Conservation (phyloP, 1,284 basidiomycete genomes). For the Trametes versicolor region DNA sequence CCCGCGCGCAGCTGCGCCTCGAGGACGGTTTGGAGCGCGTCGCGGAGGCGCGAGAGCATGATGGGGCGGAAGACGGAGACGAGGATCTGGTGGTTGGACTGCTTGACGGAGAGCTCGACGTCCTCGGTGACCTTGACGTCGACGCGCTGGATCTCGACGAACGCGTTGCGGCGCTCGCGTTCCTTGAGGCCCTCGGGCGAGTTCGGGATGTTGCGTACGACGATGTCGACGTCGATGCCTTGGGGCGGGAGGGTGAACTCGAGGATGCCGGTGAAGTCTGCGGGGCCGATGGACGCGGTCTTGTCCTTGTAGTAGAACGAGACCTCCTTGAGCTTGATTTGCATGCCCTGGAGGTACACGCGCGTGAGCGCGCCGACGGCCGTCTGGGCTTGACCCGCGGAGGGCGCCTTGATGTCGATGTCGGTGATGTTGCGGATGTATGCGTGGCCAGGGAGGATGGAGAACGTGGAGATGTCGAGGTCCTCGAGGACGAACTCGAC, state of each 20-base stretch:
- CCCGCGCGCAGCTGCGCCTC: constrained; percentile 59
- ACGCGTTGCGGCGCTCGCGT: constrained; percentile 57
- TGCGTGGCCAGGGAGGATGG: constrained; percentile 72
- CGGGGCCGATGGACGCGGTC: constrained; percentile 57
- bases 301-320: constrained; percentile 79
- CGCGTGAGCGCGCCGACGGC: constrained; percentile 70
- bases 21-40: constrained; percentile 64
- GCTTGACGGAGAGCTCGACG: constrained; percentile 59
- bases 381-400: constrained; percentile 49
- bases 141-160: constrained; percentile 64
- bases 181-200: constrained; percentile 50
- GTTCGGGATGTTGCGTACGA: constrained; percentile 67
- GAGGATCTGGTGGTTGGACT: constrained; percentile 70
- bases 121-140: constrained; percentile 62
- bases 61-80: constrained; percentile 69
- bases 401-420: constrained; percentile 66
- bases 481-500: constrained; percentile 79
- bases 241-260: constrained; percentile 68
- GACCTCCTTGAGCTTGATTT: constrained; percentile 66
- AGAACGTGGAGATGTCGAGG: constrained; percentile 69
- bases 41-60: constrained; percentile 61
- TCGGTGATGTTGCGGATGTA: constrained; percentile 80
- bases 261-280: constrained; percentile 67
- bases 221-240: constrained; percentile 72
- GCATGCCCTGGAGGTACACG: constrained; percentile 68